Evolutionary conservation across 306 rosid genomes (phyloP), one percentile per base, ranked within the genome.

Genomic region (Phaseolus lunatus): DNA sequence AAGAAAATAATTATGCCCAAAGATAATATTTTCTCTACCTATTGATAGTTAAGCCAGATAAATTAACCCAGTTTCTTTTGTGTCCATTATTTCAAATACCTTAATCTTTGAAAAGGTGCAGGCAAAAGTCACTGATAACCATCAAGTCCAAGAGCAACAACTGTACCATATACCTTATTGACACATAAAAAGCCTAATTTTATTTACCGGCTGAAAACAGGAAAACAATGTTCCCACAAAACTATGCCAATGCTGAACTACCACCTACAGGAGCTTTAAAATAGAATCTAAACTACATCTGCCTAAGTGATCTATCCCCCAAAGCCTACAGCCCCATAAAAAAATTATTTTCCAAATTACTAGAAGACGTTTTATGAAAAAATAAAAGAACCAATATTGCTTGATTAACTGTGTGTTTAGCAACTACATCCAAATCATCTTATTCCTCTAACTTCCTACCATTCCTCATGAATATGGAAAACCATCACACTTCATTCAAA

Each of bases 121-220:
- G 56, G 19, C 43, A 54, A 19, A 71, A 45, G 39, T 53, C 57
- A 69, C 27, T 37, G 9, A 43, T 16, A 45, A 73, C 39, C 49
- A 72, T 14, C 80, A 56, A 53, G 52, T 52, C 49, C 70, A 77
- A 56, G 37, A 71, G 71, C 59, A 70, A 73, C 24, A 45, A 45
- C 7, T 37, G 9, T 37, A 2, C 44, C 67, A 18, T 50, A 19
- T 20, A 53, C 83, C 44, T 29, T 22, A 65, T 43, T n/a, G 39
- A 49, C 49, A 44, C 76, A 57, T 6, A 24, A 68, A 37, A 18
- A 20, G 54, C 59, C 61, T 44, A 19, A 56, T 77, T 9, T 58
- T 53, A 50, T 65, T 52, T 54, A 44, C 67, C 49, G 9, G 3
- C 56, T 20, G 41, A 35, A 47, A 78, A 57, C 35, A 66, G n/a